Evolutionary conservation across 495 filamentous ascomycete genomes (phyloP), one percentile per base, ranked within the genome.

Genomic region (Extremus antarcticus): DNA sequence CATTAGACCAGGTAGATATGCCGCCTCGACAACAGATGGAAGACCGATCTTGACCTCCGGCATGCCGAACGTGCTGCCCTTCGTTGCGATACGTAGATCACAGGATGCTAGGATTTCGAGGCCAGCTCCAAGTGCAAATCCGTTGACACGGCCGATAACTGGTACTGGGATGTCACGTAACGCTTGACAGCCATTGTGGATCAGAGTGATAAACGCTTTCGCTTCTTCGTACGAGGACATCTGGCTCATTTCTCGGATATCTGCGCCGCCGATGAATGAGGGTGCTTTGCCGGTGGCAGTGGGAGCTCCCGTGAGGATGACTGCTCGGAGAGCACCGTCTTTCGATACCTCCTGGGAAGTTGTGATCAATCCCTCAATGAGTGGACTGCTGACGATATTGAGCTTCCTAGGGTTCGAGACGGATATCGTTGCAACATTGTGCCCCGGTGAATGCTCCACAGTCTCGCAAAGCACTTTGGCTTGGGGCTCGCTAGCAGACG

Each of bases 31-130:
- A 2, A 64, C 62, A 4, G 54, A 58, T 9, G 62, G 58, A 17
- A 64, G 58, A 9, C 62, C 62, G 4, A 64, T 39, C 38, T 45
- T 55, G 4, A 61, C 59, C 38, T 64, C 62, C 3, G 62, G 62
- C 62, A 64, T 64, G 8, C 54, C 62, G 47, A 64, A 64, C 0
- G 32, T 35, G 19, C 48, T 47, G n/a, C 21, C 25, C 17, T 35
- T 40, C 11, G 62, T 64, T 13, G 58, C 58, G 17, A 61, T 43
- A 8, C 58, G 40, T 43, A 64, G 40, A 25, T 64, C 62, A 25
- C 62, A 64, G 10, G 58, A 47, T 3, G 62, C 62, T 9, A 35
- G 25, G 41, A 64, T 58, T 43, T 64, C 62, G 13, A 64, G 47
- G 10, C 62, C 62, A 16, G 62, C 62, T 8, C 62, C 62, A 22